Percentiles rank a stretch among this genome's conserved stretches.
phyloP scores from a whole-genome alignment of 2,329 filamentous ascomycete species.

The Elsinoe arachidis region DNA sequence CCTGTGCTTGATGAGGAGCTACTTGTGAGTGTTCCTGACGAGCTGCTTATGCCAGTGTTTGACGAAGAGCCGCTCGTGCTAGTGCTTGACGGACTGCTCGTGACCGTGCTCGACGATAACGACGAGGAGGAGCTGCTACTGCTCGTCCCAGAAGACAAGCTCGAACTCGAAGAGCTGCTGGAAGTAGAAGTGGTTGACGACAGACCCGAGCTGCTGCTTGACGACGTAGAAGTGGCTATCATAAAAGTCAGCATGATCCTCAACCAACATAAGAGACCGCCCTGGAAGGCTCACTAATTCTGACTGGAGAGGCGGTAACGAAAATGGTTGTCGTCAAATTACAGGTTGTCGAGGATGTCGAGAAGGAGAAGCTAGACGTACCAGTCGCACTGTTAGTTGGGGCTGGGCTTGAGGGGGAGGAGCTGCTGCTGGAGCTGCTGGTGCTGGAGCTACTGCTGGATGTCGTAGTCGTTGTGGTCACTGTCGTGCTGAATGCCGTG shows the following conservation, averaged over 20 bases:
- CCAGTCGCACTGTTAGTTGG: slow-evolving; percentile 2
- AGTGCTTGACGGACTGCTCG: neutral
- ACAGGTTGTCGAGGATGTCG: neutral
- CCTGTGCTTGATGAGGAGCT: neutral
- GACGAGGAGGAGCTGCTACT: neutral
- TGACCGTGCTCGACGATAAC: neutral
- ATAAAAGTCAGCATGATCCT: neutral
- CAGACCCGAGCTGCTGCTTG: neutral
- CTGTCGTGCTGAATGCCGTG: neutral
- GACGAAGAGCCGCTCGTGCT: neutral
- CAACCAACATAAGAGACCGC: neutral
- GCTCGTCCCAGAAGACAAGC: neutral
- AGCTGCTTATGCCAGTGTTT: neutral
- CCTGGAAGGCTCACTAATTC: neutral
- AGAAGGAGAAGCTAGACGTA: neutral
- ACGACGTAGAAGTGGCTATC: neutral
- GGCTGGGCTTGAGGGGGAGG: neutral
- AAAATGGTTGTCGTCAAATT: neutral
- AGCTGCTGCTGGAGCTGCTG: neutral
- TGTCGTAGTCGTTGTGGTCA: neutral
- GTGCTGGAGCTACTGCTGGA: neutral
- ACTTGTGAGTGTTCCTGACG: neutral
- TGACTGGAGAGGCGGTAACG: neutral
- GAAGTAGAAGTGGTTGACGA: neutral
- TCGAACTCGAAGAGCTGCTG: neutral